Conservation (phyloP, 257 asterid species). For the Vinca minor region DNA sequence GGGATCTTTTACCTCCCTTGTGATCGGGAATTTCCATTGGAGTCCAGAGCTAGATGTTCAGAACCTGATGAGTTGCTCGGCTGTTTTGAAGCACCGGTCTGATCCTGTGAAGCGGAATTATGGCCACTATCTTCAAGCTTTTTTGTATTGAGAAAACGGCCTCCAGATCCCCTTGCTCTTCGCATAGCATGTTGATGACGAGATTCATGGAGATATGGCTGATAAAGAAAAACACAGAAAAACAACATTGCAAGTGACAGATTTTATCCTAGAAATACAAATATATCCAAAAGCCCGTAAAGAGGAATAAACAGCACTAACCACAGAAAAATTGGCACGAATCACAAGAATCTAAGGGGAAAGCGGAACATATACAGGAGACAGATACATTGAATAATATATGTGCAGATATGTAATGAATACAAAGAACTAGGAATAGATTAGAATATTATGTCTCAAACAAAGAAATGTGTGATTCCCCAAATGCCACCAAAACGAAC, state of each 20-base stretch:
- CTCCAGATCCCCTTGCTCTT: conserved; percentile 76
- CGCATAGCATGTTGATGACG: conserved; percentile 72
- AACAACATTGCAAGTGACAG: not conserved
- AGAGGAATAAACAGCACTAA: not conserved
- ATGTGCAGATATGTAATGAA: not conserved
- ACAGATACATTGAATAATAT: not conserved
- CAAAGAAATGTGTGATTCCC: not conserved
- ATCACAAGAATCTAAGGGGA: not conserved
- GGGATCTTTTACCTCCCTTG: conserved; percentile 20
- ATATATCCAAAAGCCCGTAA: not conserved
- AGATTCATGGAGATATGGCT: conserved; percentile 87
- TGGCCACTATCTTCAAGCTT: conserved; percentile 24
- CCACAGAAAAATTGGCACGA: not conserved
- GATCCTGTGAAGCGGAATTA: conserved; percentile 24
- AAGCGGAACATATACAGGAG: not conserved
- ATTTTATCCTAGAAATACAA: not conserved
- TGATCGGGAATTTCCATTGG: conserved; percentile 26
- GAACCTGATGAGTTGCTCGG: conserved; percentile 43
- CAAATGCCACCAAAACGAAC: not conserved
- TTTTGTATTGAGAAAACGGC: conserved; percentile 75
- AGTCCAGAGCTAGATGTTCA: conserved; percentile 24
- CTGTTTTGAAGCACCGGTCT: conserved; percentile 23
- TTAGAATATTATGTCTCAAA: not conserved
- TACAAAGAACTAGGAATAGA: not conserved
- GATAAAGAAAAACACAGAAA: not conserved